These are phyloP conservation scores for Olyra latifolia DNA, from an alignment of 176 grass and related monocot genomes.

Conservation along the genomic window DNA sequence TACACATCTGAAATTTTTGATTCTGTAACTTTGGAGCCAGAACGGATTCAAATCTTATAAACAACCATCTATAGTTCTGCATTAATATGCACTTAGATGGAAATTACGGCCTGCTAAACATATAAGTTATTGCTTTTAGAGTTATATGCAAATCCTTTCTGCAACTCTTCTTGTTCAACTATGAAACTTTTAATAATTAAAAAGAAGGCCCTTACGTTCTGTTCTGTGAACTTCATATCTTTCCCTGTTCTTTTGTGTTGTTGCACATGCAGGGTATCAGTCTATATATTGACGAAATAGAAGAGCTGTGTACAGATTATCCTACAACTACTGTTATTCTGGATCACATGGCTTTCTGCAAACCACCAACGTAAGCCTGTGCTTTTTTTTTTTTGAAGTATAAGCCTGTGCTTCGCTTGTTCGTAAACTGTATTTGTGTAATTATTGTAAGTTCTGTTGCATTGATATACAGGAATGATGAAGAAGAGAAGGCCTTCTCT, in stretches of 20 bases:
- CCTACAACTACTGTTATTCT: constrained; percentile 72
- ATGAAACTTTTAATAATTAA: background rate
- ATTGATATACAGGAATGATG: constrained; percentile 52
- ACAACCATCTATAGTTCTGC: background rate
- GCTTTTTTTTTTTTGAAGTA: too few species aligned
- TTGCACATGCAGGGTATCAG: constrained; percentile 54
- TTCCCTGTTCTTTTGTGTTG: background rate
- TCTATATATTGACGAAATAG: constrained; percentile 71
- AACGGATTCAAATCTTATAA: background rate
- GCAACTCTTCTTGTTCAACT: background rate
- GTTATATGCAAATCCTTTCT: background rate
- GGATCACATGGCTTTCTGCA: constrained; percentile 94
- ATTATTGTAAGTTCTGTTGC: constrained; percentile 23
- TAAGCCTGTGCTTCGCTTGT: constrained; percentile 30
- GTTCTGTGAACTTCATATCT: background rate
- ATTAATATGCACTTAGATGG: background rate
- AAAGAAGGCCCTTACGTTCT: background rate
- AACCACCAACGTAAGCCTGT: constrained; percentile 63
- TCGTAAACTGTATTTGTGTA: background rate
- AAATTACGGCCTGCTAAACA: background rate
- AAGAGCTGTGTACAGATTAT: constrained; percentile 68
- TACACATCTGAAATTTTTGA: background rate
- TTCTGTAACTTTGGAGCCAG: background rate
- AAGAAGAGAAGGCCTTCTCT: constrained; percentile 58
- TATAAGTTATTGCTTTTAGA: background rate